These are phyloP conservation scores for Capronia americana DNA, from an alignment of 2,329 filamentous ascomycete species.

Conservation along the genomic window DNA sequence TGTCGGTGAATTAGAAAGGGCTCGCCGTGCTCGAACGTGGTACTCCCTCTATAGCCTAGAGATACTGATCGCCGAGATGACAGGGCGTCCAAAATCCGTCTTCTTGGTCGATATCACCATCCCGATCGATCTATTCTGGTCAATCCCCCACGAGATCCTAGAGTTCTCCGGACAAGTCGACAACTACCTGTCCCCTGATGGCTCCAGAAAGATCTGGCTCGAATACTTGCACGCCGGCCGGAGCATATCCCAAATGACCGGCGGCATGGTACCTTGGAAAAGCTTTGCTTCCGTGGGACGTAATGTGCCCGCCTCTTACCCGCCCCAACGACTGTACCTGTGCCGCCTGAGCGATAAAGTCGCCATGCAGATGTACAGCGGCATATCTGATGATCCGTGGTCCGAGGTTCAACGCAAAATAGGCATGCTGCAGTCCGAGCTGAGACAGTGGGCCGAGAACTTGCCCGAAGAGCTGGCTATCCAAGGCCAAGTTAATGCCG, in stretches of 20 bases:
- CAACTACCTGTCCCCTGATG: conserved; percentile 14
- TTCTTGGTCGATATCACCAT: conserved; percentile 9
- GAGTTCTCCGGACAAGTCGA: conserved; percentile 22
- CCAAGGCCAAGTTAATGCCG: background rate
- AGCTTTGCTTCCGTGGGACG: conserved; percentile 29
- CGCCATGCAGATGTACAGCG: conserved; percentile 26
- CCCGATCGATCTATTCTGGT: background rate
- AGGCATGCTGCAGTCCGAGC: conserved; percentile 28
- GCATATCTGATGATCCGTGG: conserved; percentile 29
- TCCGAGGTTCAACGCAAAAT: conserved; percentile 31
- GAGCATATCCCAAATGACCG: conserved; percentile 27
- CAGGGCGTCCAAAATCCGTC: conserved; percentile 39
- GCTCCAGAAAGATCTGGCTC: conserved; percentile 21
- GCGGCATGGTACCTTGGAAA: conserved; percentile 28
- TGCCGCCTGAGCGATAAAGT: conserved; percentile 35
- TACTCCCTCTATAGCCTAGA: conserved; percentile 40
- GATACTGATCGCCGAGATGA: conserved; percentile 39
- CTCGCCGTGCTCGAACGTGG: conserved; percentile 38
- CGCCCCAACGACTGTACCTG: conserved; percentile 27
- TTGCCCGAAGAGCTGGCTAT: conserved; percentile 12
- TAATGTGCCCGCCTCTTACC: conserved; percentile 18
- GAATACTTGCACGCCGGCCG: conserved; percentile 25
- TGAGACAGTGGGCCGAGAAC: conserved; percentile 29
- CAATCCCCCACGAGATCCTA: background rate
- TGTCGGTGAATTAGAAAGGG: conserved; percentile 26